Evolutionary conservation across 78 protist genomes (phyloP).

Genomic region (Dictyostelium citrinum): DNA sequence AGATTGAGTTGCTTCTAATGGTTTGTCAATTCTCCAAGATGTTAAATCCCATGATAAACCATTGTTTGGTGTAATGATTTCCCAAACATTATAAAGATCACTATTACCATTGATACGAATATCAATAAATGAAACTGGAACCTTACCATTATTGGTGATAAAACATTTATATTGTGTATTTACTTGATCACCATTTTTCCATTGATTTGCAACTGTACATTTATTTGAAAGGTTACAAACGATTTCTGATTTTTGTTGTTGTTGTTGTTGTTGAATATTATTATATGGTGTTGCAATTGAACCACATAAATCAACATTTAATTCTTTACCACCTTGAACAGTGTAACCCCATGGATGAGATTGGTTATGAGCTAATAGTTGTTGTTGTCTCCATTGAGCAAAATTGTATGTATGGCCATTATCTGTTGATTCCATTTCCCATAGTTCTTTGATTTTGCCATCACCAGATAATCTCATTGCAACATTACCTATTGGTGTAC

Average conservation of each 20-base stretch:
- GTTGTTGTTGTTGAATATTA: background rate
- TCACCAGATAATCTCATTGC: background rate
- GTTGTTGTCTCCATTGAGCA: background rate
- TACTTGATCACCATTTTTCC: background rate
- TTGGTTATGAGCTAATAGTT: background rate
- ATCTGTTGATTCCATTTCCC: slow-evolving; percentile 12
- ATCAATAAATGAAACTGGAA: slow-evolving; percentile 1
- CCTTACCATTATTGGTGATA: slow-evolving; percentile 9
- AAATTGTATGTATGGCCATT: background rate
- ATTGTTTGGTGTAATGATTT: slow-evolving; percentile 11
- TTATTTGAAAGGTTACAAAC: slow-evolving; percentile 5
- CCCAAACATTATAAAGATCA: background rate
- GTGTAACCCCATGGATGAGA: slow-evolving; percentile 14
- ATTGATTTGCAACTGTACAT: background rate
- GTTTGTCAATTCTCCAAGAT: background rate
- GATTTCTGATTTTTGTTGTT: background rate
- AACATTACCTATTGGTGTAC: background rate
- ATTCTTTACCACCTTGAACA: slow-evolving; percentile 24
- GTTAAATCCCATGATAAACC: slow-evolving; percentile 29
- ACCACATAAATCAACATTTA: background rate
- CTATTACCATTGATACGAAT: background rate
- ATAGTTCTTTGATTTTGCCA: background rate
- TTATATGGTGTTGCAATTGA: background rate
- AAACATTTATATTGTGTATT: slow-evolving; percentile 15
- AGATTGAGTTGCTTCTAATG: background rate